These are phyloP conservation scores for Penicillium crystallinum DNA, from an alignment of 495 filamentous ascomycete species.

Conservation along the genomic window DNA sequence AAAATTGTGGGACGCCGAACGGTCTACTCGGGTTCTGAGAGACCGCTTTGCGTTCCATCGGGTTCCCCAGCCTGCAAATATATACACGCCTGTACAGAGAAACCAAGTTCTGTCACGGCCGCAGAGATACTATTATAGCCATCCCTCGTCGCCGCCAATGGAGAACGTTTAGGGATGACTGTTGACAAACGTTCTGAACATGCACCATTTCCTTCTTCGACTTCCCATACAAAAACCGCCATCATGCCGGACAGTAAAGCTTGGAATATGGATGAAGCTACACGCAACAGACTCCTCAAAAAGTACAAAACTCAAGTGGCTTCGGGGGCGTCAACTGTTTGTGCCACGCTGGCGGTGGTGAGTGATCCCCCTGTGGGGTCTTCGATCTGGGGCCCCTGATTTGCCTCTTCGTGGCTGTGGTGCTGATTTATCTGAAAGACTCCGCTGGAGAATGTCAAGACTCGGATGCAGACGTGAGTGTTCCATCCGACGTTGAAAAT, in stretches of 20 bases:
- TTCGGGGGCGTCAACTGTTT: conserved; percentile 39
- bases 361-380: conserved; percentile 6
- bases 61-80: conserved; percentile 42
- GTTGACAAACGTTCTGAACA: conserved; percentile 41
- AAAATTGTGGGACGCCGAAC: conserved; percentile 49
- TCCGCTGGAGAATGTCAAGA: conserved; percentile 46
- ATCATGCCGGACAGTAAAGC: conserved; percentile 31
- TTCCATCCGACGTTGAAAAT: background rate
- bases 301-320: conserved; percentile 45
- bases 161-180: conserved; percentile 39
- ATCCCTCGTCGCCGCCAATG: conserved; percentile 19
- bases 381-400: background rate
- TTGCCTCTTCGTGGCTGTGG: background rate
- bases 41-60: conserved; percentile 51
- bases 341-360: conserved; percentile 44
- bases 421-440: conserved; percentile 24
- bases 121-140: background rate
- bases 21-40: conserved; percentile 47
- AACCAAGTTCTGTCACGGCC: background rate
- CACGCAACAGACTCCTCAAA: conserved; percentile 40
- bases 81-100: conserved; percentile 1
- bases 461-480: conserved; percentile 48
- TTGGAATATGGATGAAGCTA: conserved; percentile 39
- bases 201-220: conserved; percentile 32
- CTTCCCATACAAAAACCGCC: conserved; percentile 24